These are phyloP conservation scores for Solanum chiquidenum DNA, from an alignment of 257 asterid genomes.

Conservation along the genomic window DNA sequence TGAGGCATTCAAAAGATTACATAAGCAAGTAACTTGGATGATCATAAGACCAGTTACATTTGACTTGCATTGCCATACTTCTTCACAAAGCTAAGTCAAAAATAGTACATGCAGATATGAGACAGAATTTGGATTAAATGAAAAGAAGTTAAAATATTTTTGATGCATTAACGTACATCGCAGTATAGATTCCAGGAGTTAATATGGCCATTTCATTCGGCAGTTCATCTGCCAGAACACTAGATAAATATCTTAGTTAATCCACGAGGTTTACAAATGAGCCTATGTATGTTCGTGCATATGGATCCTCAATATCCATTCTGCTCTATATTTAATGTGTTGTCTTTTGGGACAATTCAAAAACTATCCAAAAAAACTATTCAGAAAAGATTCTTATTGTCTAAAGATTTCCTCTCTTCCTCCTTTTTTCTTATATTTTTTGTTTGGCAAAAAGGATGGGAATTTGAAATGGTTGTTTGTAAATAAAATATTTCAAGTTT, in stretches of 20 bases:
- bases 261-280: neutral
- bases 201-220: neutral
- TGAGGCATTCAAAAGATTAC: neutral
- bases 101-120: neutral
- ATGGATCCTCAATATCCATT: neutral
- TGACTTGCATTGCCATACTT: neutral
- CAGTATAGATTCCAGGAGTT: neutral
- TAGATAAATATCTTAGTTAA: neutral
- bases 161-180: neutral
- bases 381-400: neutral
- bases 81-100: neutral
- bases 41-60: neutral
- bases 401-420: neutral
- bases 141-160: neutral
- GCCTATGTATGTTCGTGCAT: neutral
- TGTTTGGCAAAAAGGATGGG: neutral
- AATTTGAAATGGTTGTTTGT: neutral
- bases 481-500: neutral
- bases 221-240: neutral
- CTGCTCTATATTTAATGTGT: neutral
- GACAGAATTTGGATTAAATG: neutral
- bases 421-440: neutral
- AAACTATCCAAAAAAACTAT: neutral
- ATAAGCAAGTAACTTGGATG: neutral
- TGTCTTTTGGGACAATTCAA: neutral